Evolutionary conservation across 805 yeast species (phyloP), one percentile per base, ranked within the genome.

Genomic region (Huiozyma naganishii): DNA sequence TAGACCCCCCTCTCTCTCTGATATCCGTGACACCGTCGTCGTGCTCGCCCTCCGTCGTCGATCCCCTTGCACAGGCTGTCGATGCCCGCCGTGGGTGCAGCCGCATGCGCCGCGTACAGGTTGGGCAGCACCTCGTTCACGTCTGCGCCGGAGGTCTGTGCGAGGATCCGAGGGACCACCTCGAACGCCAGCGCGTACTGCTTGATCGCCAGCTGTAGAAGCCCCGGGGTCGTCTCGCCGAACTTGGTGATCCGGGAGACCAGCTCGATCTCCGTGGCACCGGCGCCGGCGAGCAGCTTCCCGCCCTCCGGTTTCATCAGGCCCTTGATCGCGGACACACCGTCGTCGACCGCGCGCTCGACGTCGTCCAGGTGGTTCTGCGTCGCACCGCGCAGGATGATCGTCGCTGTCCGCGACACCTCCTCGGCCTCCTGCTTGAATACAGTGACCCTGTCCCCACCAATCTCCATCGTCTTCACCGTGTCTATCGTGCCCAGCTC

Each of bases 321-420:
- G 1, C 96, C 89, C 68, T 92, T 92, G 53, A 90, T 78, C 30
- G 94, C 85, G 47, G 86, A 77, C 40, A 92, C 95, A 59, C 97
- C 97, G 58, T 92, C 98, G 61, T 92, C 97, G 49, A 92, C 86
- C 41, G 97, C 95, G 59, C 98, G 79, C 70, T 92, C 98, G 47
- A 92, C 77, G 62, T 92, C 97, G 59, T 92, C 98, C 61, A 92
- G 70, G 61, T 75, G 78, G 67, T 86, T 89, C 65, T 87, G 90
- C 6, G 98, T 92, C 37, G 98, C 98, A 44, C 98, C 98, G 65
- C 98, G 78, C 43, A 92, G 71, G 40, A 92, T 82, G 55, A 92
- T 88, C 7, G 98, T 92, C 11, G 97, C 80, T 4, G 98, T 92
- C 54, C 84, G 74, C 28, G 95, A 81, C 38, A 62, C 58, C 50